Evolutionary conservation across 768 basidiomycete species (phyloP), one percentile per base, ranked within the genome.

Genomic region (Agrocybe praecox): DNA sequence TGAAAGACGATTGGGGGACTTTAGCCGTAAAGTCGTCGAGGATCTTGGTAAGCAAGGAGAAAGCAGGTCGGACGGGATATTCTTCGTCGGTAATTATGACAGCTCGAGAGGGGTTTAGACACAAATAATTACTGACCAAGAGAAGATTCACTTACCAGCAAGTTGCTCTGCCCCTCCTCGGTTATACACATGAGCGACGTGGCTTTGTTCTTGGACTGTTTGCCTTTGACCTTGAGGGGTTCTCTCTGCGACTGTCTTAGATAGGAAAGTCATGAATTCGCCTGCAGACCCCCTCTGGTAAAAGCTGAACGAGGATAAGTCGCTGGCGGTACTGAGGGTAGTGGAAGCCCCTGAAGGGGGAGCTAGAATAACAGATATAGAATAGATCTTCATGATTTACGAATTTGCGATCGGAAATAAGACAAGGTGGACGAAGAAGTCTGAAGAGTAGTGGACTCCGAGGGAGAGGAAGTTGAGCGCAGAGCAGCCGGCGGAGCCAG

Each of bases 31-130:
- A 96, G 53, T 98, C 97, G 62, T 99, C 97, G 36, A 98, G 81
- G 18, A 98, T 69, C 76, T 96, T 98, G 56, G 91, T 88, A 52
- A 99, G 78, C 42, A 99, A 81, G 17, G 96, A 97, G 79, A 98
- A 99, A 1, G 95, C 96, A 6, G 96, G 93, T 55, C 97, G 88
- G 53, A 94, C 91, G 52, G 96, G 97, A 72, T 99, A 99, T 71
- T 98, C 97, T 47, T 91, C 82, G 75, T 98, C 96, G 18, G 95
- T 90, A 64, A 98, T 90, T 64, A 98, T 87, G 53, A 98, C 91
- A 57, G 84, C 95, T 96, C 67, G 22, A 53, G 49, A 34, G 54
- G 17, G 6, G 43, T 49, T 44, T 36, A 54, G 10, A 43, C 24
- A 12, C 42, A 26, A 50, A 47, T 10, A 26, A 12, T 11, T 6